These are phyloP conservation scores for Ceriops zippeliana DNA, from an alignment of 345 rosid genomes.

Conservation along the genomic window DNA sequence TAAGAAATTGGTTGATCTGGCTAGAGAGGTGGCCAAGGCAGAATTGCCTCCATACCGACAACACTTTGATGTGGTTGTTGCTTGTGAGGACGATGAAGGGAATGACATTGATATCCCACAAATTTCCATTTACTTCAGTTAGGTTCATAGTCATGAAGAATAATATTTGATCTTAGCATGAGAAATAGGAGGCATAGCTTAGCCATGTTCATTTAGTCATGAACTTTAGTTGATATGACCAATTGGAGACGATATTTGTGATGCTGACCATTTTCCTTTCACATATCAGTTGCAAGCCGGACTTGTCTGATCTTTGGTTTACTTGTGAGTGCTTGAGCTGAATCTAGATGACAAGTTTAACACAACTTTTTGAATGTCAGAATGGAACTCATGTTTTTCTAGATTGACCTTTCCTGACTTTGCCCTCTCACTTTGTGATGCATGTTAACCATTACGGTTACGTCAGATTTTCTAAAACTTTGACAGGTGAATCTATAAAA, in stretches of 20 bases:
- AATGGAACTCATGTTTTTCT: too few species aligned
- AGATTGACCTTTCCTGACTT: too few species aligned
- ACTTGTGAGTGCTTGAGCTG: neutral
- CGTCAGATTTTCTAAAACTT: too few species aligned
- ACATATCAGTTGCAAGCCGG: neutral
- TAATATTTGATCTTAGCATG: constrained; percentile 3
- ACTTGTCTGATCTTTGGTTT: constrained; percentile 2
- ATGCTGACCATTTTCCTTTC: neutral
- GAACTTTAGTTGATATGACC: constrained; percentile 1
- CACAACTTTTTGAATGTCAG: too few species aligned
- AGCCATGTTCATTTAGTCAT: neutral
- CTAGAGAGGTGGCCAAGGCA: constrained; percentile 72
- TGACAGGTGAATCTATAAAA: too few species aligned
- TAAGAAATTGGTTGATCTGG: constrained; percentile 70
- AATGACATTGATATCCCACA: constrained; percentile 86
- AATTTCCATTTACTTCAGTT: constrained; percentile 75
- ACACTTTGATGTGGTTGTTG: constrained; percentile 89
- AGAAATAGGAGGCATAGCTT: neutral
- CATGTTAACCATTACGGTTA: too few species aligned
- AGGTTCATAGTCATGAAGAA: neutral
- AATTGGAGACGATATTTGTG: neutral
- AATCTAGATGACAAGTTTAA: too few species aligned
- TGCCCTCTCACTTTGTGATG: too few species aligned
- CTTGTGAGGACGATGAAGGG: constrained; percentile 82
- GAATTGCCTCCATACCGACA: constrained; percentile 66